Evolutionary conservation across 2,329 filamentous ascomycete genomes (phyloP).

Genomic region (Davidsoniella neocaledoniae): DNA sequence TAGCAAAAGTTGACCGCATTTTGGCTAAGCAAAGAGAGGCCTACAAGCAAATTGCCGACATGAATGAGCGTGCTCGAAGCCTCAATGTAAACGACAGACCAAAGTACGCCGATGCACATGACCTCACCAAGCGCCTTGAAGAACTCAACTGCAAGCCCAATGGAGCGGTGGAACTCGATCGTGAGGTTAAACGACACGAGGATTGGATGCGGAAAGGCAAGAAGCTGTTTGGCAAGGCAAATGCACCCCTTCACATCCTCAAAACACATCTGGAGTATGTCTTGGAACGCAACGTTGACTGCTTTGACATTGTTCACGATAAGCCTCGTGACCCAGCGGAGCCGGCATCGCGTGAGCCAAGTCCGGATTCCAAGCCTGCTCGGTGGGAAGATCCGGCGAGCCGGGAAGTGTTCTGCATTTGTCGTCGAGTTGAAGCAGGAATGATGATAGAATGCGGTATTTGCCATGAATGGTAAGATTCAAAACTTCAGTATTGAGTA

Average conservation of each 20-base stretch:
- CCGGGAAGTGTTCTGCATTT: slow-evolving; percentile 90
- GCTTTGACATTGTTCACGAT: slow-evolving; percentile 74
- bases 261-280: slow-evolving; percentile 92
- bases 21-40: slow-evolving; percentile 91
- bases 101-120: slow-evolving; percentile 75
- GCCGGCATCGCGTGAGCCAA: slow-evolving; percentile 71
- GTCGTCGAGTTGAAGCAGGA: slow-evolving; percentile 77
- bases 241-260: slow-evolving; percentile 88
- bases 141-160: slow-evolving; percentile 84
- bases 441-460: slow-evolving; percentile 99
- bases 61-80: slow-evolving; percentile 63
- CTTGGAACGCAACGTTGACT: slow-evolving; percentile 71
- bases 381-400: slow-evolving; percentile 46
- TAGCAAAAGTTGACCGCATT: slow-evolving; percentile 74
- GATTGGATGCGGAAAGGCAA: slow-evolving; percentile 99
- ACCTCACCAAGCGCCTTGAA: slow-evolving; percentile 72
- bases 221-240: slow-evolving; percentile 94
- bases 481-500: background rate
- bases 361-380: slow-evolving; percentile 32
- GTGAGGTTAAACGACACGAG: slow-evolving; percentile 85
- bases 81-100: slow-evolving; percentile 64
- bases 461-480: slow-evolving; percentile 86
- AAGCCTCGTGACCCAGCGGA: slow-evolving; percentile 82
- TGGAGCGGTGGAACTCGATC: slow-evolving; percentile 83
- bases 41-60: slow-evolving; percentile 67